Evolutionary conservation across 2,329 filamentous ascomycete genomes (phyloP), one percentile per base, ranked within the genome.

Genomic region (Trichoderma oligosporum): DNA sequence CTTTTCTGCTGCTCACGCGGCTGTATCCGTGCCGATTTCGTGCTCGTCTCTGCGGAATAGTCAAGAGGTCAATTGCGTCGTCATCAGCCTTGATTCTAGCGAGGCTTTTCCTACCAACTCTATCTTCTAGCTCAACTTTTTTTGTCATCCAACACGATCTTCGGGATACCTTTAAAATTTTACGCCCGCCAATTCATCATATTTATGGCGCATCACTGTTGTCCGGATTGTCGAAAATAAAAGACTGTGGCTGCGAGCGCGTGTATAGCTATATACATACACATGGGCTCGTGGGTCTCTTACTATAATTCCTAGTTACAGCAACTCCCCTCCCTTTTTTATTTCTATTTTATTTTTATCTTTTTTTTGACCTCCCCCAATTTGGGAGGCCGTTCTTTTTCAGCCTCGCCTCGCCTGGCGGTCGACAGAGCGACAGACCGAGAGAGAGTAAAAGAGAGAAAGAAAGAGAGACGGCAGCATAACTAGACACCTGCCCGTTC

Each of bases 71-170:
- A 12, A 39, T 39, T 11, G 51, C 39, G 29, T 54, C 49, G 47
- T 36, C 55, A 52, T 38, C 51, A 31, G 44, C 45, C 41, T 45
- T 46, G n/a, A 38, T 56, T 42, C 46, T 48, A 39, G 38, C 54
- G 54, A 57, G 54, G 54, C 56, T 57, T 52, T 57, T 57, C 56
- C 52, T 46, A 31, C 52, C 52, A 55, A 33, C 52, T 46, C 52
- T 46, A 56, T 18, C 31, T 12, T 27, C 53, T 45, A 22, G 16
- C 7, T 8, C n/a, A 20, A 9, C 18, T 42, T 42, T 25, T 48
- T 46, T 35, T 48, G 46, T 31, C 27, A 42, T 54, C 39, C 38
- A 42, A 39, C 52, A 31, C 52, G 52, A 46, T 35, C 29, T 22
- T 38, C 16, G 4, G 29, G 20, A 20, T 14, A 27, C 27, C 20